Percentiles rank a stretch among this genome's conserved stretches.
These are phyloP conservation scores for Fusarium metavorans DNA, from an alignment of 2,329 filamentous ascomycete species.

Conservation along the genomic window DNA sequence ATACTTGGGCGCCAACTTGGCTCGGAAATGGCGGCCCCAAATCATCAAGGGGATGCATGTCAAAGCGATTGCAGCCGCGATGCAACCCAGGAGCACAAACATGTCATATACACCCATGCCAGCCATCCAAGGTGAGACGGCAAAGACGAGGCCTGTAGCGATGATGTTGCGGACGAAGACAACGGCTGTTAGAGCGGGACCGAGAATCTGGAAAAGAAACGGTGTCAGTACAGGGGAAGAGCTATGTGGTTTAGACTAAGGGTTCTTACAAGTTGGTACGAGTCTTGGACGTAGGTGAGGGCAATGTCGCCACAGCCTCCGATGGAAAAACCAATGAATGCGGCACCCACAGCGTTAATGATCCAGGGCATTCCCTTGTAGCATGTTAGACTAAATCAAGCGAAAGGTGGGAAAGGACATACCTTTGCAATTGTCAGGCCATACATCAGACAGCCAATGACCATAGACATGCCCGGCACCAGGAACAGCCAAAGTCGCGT, in stretches of 20 bases:
- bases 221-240: background rate
- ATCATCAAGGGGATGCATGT: constrained; percentile 24
- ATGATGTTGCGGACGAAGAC: constrained; percentile 36
- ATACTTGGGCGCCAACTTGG: constrained; percentile 25
- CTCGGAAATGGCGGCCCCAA: constrained; percentile 29
- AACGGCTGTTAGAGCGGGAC: constrained; percentile 27
- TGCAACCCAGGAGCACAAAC: constrained; percentile 25
- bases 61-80: constrained; percentile 21
- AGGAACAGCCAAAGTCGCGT: constrained; percentile 35
- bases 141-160: constrained; percentile 24
- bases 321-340: constrained; percentile 33
- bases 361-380: constrained; percentile 37
- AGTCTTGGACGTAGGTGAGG: constrained; percentile 34
- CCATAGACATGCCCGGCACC: constrained; percentile 23
- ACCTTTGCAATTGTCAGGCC: constrained; percentile 32
- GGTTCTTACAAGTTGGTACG: constrained; percentile 25
- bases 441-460: constrained; percentile 33
- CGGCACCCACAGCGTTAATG: constrained; percentile 31
- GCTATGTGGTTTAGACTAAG: fast-evolving
- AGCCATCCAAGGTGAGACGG: constrained; percentile 19
- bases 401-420: background rate
- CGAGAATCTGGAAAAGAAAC: constrained; percentile 10
- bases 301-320: constrained; percentile 33
- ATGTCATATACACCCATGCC: constrained; percentile 34
- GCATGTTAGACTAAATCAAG: too few species aligned